Percentiles rank a stretch among this genome's conserved stretches.
Evolutionary conservation across 768 basidiomycete genomes (phyloP).

Genomic region (Boletus pseudo-olivaceus): DNA sequence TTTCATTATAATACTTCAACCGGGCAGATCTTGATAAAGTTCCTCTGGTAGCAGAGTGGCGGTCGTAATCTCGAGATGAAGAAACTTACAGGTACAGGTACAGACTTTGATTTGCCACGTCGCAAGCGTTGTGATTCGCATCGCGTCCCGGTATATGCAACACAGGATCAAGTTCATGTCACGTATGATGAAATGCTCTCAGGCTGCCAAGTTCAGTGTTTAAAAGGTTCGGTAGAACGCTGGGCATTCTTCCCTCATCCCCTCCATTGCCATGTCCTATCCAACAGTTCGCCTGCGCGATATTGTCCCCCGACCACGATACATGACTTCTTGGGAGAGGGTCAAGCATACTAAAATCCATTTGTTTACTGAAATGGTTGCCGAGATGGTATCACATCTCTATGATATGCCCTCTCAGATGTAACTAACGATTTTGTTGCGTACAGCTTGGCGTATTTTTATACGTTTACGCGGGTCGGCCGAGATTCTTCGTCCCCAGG

Average conservation of each 20-base stretch:
- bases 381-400: constrained; percentile 47
- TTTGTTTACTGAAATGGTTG: constrained; percentile 55
- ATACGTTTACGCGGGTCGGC: constrained; percentile 51
- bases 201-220: background rate
- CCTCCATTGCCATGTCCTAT: constrained; percentile 17
- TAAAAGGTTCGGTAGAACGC: constrained; percentile 8
- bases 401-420: background rate
- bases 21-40: background rate
- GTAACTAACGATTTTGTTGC: constrained; percentile 4
- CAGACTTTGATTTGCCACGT: background rate
- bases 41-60: background rate
- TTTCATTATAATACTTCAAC: background rate
- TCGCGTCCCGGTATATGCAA: background rate
- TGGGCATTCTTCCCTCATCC: background rate
- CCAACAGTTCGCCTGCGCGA: constrained; percentile 41
- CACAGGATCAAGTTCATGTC: background rate
- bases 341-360: constrained; percentile 45
- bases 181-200: background rate
- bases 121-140: background rate
- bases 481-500: background rate
- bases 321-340: constrained; percentile 50
- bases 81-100: background rate
- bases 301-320: constrained; percentile 34
- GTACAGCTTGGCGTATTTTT: constrained; percentile 57
- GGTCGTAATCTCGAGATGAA: background rate